phyloP scores from a whole-genome alignment of 768 basidiomycete species.

The Trametes coccinea region DNA sequence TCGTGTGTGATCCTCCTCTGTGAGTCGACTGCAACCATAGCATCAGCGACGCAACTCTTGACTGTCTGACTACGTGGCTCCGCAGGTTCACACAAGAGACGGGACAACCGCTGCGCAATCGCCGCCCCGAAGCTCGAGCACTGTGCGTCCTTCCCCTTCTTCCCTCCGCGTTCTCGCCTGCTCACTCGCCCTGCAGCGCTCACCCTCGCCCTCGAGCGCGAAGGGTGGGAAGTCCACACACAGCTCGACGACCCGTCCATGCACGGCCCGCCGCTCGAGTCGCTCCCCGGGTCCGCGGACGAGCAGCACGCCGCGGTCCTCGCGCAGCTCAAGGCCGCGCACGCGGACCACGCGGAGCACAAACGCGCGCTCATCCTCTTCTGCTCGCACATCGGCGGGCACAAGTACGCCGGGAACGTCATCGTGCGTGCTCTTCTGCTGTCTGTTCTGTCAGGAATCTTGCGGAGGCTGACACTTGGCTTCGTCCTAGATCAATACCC shows the following conservation, averaged over 20 bases:
- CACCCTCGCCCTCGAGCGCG: slow-evolving; percentile 56
- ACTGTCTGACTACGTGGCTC: background rate
- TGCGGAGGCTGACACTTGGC: too few species aligned
- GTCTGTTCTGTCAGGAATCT: too few species aligned
- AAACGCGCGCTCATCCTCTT: slow-evolving; percentile 81
- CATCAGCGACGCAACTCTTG: background rate
- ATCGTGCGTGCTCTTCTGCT: slow-evolving; percentile 57
- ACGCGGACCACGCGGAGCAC: slow-evolving; percentile 43
- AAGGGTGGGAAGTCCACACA: slow-evolving; percentile 77
- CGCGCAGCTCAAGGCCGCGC: slow-evolving; percentile 47
- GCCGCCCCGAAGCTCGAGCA: slow-evolving; percentile 82
- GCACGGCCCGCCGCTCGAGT: slow-evolving; percentile 58
- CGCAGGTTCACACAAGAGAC: slow-evolving; percentile 89
- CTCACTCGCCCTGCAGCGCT: slow-evolving; percentile 48
- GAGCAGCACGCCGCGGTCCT: slow-evolving; percentile 58
- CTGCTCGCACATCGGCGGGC: slow-evolving; percentile 91
- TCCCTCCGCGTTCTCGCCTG: too few species aligned
- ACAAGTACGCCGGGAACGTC: slow-evolving; percentile 90
- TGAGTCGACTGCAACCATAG: slow-evolving; percentile 39
- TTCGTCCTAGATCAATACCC: slow-evolving; percentile 72
- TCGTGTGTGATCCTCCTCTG: slow-evolving; percentile 88
- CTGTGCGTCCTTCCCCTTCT: slow-evolving; percentile 42
- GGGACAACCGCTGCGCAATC: slow-evolving; percentile 91
- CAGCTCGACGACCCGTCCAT: slow-evolving; percentile 58
- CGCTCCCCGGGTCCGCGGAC: slow-evolving; percentile 34